Conservation (phyloP, 2,329 filamentous ascomycete species). For the Xylariaceae sp. region DNA sequence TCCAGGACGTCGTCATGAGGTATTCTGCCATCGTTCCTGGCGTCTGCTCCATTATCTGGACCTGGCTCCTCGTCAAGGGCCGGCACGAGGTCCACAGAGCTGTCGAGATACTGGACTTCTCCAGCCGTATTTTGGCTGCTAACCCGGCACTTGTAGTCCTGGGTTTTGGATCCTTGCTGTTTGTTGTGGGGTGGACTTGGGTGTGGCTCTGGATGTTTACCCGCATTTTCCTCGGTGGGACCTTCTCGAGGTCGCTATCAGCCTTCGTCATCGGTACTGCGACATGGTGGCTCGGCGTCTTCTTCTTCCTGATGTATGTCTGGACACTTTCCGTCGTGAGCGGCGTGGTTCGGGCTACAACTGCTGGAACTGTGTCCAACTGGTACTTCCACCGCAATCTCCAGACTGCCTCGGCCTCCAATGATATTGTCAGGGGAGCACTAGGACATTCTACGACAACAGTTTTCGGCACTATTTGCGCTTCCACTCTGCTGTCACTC, state of each 20-base stretch:
- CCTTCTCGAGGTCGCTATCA: slow-evolving; percentile 60
- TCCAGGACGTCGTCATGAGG: slow-evolving; percentile 89
- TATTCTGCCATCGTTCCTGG: slow-evolving; percentile 78
- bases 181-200: slow-evolving; percentile 90
- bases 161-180: slow-evolving; percentile 71
- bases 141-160: slow-evolving; percentile 79
- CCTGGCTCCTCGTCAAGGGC: slow-evolving; percentile 76
- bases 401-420: slow-evolving; percentile 70
- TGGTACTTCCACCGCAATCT: slow-evolving; percentile 98
- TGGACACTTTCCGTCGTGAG: slow-evolving; percentile 89
- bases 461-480: slow-evolving; percentile 86
- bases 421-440: slow-evolving; percentile 78
- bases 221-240: slow-evolving; percentile 87
- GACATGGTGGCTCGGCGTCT: slow-evolving; percentile 92
- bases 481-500: slow-evolving; percentile 78
- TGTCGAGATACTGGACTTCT: slow-evolving; percentile 86
- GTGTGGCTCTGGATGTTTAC: slow-evolving; percentile 96
- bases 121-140: slow-evolving; percentile 78
- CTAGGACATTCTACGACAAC: slow-evolving; percentile 77
- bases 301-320: slow-evolving; percentile 89
- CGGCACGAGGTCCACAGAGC: slow-evolving; percentile 78
- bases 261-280: slow-evolving; percentile 78
- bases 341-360: slow-evolving; percentile 84
- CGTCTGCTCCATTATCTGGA: slow-evolving; percentile 70
- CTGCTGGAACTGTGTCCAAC: slow-evolving; percentile 91